phyloP scores from a whole-genome alignment of 768 basidiomycete genomes.

The Tulasnella sp. region DNA sequence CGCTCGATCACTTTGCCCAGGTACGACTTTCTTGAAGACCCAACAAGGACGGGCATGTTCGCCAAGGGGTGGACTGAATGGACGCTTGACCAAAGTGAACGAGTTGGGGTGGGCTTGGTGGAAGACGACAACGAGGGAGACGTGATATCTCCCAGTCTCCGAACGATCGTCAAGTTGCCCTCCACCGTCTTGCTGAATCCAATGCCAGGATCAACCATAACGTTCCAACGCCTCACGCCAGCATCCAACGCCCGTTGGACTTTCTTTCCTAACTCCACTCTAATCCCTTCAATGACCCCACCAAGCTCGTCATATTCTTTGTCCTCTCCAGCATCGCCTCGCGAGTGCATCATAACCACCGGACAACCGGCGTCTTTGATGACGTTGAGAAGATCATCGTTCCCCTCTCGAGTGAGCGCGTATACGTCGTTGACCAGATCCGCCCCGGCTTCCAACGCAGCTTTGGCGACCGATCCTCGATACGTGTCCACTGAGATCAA shows the following conservation, averaged over 20 bases:
- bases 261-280: constrained; percentile 69
- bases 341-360: constrained; percentile 91
- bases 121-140: background rate
- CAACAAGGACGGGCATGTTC: constrained; percentile 58
- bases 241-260: constrained; percentile 67
- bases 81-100: constrained; percentile 22
- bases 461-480: constrained; percentile 72
- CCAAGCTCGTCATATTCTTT: constrained; percentile 64
- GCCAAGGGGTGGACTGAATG: constrained; percentile 32
- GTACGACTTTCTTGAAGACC: constrained; percentile 83
- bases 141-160: constrained; percentile 53
- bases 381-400: constrained; percentile 64
- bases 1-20: constrained; percentile 66
- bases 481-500: constrained; percentile 89
- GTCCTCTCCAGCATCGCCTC: constrained; percentile 78
- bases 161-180: constrained; percentile 72
- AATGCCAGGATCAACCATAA: constrained; percentile 88
- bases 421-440: constrained; percentile 94
- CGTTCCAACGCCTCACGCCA: constrained; percentile 83
- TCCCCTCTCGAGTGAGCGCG: constrained; percentile 65
- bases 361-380: constrained; percentile 71
- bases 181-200: constrained; percentile 89
- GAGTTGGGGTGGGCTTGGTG: background rate
- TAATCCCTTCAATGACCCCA: constrained; percentile 67
- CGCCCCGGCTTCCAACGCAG: constrained; percentile 80